Conservation (phyloP, 2,329 filamentous ascomycete species). For the Botrytis deweyae region DNA sequence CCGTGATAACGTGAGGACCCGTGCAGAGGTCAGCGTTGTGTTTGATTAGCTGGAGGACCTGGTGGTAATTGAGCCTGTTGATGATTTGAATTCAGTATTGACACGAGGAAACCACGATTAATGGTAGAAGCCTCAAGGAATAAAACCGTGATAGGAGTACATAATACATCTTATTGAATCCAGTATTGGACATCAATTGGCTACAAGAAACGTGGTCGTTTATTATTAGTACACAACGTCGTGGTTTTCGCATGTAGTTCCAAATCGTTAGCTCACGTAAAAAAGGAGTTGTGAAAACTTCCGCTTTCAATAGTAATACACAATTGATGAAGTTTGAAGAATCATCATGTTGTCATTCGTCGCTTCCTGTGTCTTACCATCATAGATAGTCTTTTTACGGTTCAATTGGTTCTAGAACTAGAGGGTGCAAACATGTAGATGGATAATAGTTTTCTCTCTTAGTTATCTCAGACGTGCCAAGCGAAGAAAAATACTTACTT, state of each 20-base stretch:
- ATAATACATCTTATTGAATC: background rate
- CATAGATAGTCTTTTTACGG: background rate
- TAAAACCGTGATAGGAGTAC: background rate
- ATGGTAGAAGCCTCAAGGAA: background rate
- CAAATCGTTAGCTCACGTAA: background rate
- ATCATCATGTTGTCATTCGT: background rate
- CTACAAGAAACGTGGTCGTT: background rate
- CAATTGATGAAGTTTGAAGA: background rate
- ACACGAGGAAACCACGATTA: background rate
- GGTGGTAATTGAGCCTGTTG: background rate
- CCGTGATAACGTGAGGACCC: background rate
- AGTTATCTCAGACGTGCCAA: background rate
- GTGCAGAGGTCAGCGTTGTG: background rate
- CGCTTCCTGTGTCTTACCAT: background rate
- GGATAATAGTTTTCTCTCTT: background rate
- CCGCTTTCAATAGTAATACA: background rate
- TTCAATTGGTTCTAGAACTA: background rate
- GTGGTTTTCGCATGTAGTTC: slow-evolving; percentile 8
- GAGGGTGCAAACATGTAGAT: background rate
- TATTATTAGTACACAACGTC: background rate
- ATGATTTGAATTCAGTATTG: background rate
- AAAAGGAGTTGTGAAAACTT: background rate
- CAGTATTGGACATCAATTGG: background rate
- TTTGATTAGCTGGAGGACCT: background rate
- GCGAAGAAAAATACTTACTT: background rate